phyloP scores from a whole-genome alignment of 495 filamentous ascomycete genomes.

The Xylaria flabelliformis region DNA sequence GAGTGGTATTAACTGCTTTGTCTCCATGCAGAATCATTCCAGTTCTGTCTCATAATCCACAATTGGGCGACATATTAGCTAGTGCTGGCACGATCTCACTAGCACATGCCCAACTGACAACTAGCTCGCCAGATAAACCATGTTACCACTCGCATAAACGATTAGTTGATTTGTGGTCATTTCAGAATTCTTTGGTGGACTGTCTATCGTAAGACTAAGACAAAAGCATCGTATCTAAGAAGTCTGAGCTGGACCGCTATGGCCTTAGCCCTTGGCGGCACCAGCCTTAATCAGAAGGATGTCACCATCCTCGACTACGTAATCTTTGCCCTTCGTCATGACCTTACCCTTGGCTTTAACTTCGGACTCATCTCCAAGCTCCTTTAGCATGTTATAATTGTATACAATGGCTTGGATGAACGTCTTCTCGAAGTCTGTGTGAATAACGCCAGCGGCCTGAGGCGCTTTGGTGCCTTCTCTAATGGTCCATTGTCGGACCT shows the following conservation, averaged over 20 bases:
- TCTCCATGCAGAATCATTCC: not conserved
- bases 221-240: conserved; percentile 18
- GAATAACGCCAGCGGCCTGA: conserved; percentile 96
- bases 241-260: conserved; percentile 1
- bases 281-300: conserved; percentile 92
- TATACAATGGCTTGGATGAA: conserved; percentile 97
- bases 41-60: not conserved
- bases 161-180: not conserved
- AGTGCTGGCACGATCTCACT: not conserved
- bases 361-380: conserved; percentile 84
- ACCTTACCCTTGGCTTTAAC: conserved; percentile 95
- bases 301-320: conserved; percentile 81
- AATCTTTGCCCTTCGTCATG: conserved; percentile 99
- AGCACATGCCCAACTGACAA: not conserved
- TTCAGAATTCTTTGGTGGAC: conserved; percentile 25
- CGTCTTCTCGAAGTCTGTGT: conserved; percentile 99
- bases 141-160: not conserved
- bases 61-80: not conserved
- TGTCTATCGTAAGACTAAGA: conserved; percentile 21
- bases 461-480: conserved; percentile 96
- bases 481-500: conserved; percentile 99
- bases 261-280: conserved; percentile 75
- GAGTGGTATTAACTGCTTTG: not conserved
- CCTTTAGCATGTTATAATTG: conserved; percentile 80
- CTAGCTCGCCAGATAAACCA: not conserved